phyloP scores from a whole-genome alignment of 331 rosid genomes.

The Pyracantha coccinea region DNA sequence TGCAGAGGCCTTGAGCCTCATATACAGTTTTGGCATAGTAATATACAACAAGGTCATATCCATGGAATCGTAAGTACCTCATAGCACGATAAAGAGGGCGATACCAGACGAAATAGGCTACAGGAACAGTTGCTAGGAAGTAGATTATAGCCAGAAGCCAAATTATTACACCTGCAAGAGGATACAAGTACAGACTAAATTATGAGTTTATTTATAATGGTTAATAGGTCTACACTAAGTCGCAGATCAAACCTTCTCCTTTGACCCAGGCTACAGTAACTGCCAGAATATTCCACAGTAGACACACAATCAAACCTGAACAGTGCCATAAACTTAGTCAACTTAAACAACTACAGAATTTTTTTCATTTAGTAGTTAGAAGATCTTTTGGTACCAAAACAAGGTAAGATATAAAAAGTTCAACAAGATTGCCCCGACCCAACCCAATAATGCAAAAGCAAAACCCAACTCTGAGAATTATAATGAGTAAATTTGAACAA shows the following conservation, averaged over 20 bases:
- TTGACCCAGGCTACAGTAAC: slow-evolving; percentile 45
- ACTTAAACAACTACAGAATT: background rate
- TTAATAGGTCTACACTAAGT: background rate
- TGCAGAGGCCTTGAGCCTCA: slow-evolving; percentile 7
- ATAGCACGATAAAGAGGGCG: slow-evolving; percentile 67
- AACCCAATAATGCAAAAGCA: too few species aligned
- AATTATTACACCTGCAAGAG: slow-evolving; percentile 23
- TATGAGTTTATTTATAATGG: background rate
- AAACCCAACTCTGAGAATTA: too few species aligned
- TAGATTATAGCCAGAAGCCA: slow-evolving; percentile 35
- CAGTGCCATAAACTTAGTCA: slow-evolving; percentile 14
- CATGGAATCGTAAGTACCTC: slow-evolving; percentile 50
- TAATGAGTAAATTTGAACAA: background rate
- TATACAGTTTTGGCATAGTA: slow-evolving; percentile 5
- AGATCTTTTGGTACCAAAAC: background rate
- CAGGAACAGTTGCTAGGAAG: slow-evolving; percentile 29
- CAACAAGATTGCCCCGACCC: too few species aligned
- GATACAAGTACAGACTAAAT: slow-evolving; percentile 2
- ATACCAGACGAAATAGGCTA: slow-evolving; percentile 37
- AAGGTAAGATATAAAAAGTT: too few species aligned
- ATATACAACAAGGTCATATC: background rate
- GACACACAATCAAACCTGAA: slow-evolving; percentile 58
- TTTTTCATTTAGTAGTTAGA: background rate
- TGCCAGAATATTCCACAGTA: slow-evolving; percentile 57
- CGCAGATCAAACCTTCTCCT: slow-evolving; percentile 30